Percentiles rank a stretch among this genome's conserved stretches.
These are phyloP conservation scores for Ophiosphaerella korrae DNA, from an alignment of 2,329 filamentous ascomycete species.

Conservation along the genomic window DNA sequence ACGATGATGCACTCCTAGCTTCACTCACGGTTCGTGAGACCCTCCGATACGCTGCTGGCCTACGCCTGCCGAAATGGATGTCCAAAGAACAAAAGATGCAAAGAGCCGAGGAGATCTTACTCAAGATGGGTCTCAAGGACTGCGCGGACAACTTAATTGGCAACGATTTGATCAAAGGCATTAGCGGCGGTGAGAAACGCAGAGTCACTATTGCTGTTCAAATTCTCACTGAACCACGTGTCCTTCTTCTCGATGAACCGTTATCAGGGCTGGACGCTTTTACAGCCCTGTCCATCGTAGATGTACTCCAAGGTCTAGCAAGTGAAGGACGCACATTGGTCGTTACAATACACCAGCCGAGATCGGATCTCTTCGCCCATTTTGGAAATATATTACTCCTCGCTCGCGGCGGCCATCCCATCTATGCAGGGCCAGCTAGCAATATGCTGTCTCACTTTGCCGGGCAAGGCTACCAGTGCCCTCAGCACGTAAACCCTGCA, in stretches of 20 bases:
- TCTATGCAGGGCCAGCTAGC: constrained; percentile 67
- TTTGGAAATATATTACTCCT: constrained; percentile 75
- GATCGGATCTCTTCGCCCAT: constrained; percentile 72
- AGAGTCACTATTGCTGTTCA: constrained; percentile 79
- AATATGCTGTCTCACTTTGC: constrained; percentile 71
- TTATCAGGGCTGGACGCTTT: constrained; percentile 79
- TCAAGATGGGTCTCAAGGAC: constrained; percentile 78
- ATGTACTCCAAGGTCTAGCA: constrained; percentile 72
- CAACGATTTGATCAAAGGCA: constrained; percentile 74
- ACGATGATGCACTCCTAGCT: constrained; percentile 75
- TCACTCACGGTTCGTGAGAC: constrained; percentile 79
- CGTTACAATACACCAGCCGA: constrained; percentile 78
- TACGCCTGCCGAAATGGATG: constrained; percentile 74
- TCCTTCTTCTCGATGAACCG: constrained; percentile 76
- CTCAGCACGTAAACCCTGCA: constrained; percentile 73
- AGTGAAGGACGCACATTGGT: constrained; percentile 75
- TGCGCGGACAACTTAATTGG: constrained; percentile 78
- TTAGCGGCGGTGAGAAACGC: constrained; percentile 79
- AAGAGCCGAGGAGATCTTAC: constrained; percentile 71
- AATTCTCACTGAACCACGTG: constrained; percentile 74
- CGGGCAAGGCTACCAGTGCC: constrained; percentile 66
- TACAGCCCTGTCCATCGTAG: constrained; percentile 72
- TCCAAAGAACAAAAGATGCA: constrained; percentile 68
- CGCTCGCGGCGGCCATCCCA: constrained; percentile 69
- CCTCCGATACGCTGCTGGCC: constrained; percentile 67